These are phyloP conservation scores for Lippia alba DNA, from an alignment of 305 asterid genomes.

Conservation along the genomic window DNA sequence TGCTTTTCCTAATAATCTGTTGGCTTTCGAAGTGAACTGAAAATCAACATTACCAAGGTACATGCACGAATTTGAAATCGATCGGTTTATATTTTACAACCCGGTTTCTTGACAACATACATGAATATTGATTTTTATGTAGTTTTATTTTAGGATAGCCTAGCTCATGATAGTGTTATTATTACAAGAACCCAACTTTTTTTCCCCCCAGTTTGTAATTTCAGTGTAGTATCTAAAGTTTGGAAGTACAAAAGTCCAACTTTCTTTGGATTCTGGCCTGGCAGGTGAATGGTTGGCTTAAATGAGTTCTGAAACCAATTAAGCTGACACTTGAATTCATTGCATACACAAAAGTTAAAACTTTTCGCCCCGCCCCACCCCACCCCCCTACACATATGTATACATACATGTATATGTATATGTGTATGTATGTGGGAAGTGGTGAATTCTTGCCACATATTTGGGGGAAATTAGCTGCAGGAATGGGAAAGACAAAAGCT, in stretches of 20 bases:
- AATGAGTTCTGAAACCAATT: constrained; percentile 30
- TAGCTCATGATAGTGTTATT: neutral
- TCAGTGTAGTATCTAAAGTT: neutral
- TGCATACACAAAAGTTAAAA: constrained; percentile 1
- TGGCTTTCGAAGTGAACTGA: constrained; percentile 78
- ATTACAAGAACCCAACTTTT: neutral
- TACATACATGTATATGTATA: neutral
- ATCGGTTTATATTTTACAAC: neutral
- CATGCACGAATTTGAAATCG: neutral
- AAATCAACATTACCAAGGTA: neutral
- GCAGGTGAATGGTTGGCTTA: constrained; percentile 24
- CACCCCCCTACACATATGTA: constrained; percentile 7
- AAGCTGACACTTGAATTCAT: constrained; percentile 23
- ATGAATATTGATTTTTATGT: constrained; percentile 6
- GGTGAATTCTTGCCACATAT: constrained; percentile 48
- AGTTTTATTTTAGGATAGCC: constrained; percentile 9
- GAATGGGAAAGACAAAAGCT: constrained; percentile 41
- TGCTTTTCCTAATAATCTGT: constrained; percentile 75
- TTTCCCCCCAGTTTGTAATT: too few species aligned
- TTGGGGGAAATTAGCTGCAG: constrained; percentile 47
- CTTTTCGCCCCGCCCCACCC: constrained; percentile 26
- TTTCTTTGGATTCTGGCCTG: neutral
- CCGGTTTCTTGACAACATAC: neutral
- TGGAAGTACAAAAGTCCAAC: neutral
- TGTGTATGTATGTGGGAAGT: constrained; percentile 32